phyloP scores from a whole-genome alignment of 257 asterid species.

The Asclepias syriaca region DNA sequence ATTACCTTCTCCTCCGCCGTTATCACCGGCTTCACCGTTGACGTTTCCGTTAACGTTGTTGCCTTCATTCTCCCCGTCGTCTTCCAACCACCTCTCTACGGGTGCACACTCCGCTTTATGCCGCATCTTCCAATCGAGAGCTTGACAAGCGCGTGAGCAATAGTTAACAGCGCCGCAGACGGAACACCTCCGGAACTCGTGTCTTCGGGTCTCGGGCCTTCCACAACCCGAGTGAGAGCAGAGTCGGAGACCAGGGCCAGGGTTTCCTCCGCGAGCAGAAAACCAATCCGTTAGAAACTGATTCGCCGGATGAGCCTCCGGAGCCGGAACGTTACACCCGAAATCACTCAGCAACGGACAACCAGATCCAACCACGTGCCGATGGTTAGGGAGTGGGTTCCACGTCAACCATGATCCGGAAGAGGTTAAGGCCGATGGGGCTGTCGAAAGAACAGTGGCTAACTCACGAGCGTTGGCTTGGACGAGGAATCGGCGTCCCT shows the following conservation, averaged over 20 bases:
- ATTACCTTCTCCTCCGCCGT: slow-evolving; percentile 33
- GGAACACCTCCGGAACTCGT: slow-evolving; percentile 85
- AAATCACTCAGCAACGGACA: slow-evolving; percentile 83
- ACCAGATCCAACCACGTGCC: slow-evolving; percentile 34
- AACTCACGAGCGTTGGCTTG: slow-evolving; percentile 95
- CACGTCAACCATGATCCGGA: slow-evolving; percentile 59
- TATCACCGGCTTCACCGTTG: slow-evolving; percentile 15
- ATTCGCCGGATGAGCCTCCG: slow-evolving; percentile 74
- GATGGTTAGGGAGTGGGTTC: slow-evolving; percentile 35
- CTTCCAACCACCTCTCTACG: slow-evolving; percentile 41
- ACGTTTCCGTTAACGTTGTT: slow-evolving; percentile 20
- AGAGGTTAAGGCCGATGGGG: slow-evolving; percentile 45
- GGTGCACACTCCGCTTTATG: slow-evolving; percentile 79
- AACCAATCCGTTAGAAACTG: slow-evolving; percentile 75
- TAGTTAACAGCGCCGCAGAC: slow-evolving; percentile 89
- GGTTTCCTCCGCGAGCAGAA: slow-evolving; percentile 20
- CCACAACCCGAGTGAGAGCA: slow-evolving; percentile 92
- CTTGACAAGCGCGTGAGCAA: slow-evolving; percentile 97
- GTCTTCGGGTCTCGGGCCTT: slow-evolving; percentile 76
- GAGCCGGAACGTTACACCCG: slow-evolving; percentile 86
- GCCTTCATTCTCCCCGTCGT: slow-evolving; percentile 26
- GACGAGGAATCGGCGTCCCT: slow-evolving; percentile 69
- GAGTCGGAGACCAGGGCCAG: slow-evolving; percentile 56
- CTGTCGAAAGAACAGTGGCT: slow-evolving; percentile 42
- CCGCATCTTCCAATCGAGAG: slow-evolving; percentile 91